Base-by-base conservation (phyloP, 805 yeast species). In the Myxozyma lipomycoides region DNA sequence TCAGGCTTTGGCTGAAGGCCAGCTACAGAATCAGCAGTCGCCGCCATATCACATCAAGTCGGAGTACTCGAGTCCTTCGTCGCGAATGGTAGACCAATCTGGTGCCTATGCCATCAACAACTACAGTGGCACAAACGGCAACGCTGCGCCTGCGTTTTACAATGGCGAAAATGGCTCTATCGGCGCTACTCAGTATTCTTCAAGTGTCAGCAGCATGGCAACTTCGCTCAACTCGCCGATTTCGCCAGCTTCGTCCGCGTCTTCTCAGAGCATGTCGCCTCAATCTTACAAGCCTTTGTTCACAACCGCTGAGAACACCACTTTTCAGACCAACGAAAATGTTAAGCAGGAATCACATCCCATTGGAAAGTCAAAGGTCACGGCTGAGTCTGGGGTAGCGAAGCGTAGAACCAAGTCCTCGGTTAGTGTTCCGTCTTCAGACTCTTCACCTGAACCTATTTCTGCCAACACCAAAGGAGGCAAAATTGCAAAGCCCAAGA, bases 401-500 rank as follows among this genome's bases (percentile, higher is more conserved):
- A n/a, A n/a, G n/a, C n/a, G n/a, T n/a, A n/a, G n/a, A n/a, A n/a
- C n/a, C n/a, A n/a, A n/a, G 23, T 9, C 19, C n/a, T 9, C 19
- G 12, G 15, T 18, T 7, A 12, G 12, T 9, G n/a, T 7, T 12
- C 32, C 7, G 7, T 28, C 32, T 40, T 10, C 17, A 30, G 44
- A 37, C 7, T 48, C 52, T 36, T 40, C 52, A 15, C 45, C 45
- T 19, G 49, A 40, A 40, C 45, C 26, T 9, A 23, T 26, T 10
- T 35, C 38, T 17, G 48, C 49, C 34, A 28, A 7, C 12, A 28
- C 32, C 7, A 59, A 52, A 35, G 58, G 56, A 25, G 57, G 60
- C 40, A 65, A 61, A 51, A 58, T 66, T 35, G 40, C 55, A 15
- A 67, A 67, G 51, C 67, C 65, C 10, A 63, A 61, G 51, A 67